These are phyloP conservation scores for Echinosphaeria canescens DNA, from an alignment of 2,329 filamentous ascomycete species.

Conservation along the genomic window DNA sequence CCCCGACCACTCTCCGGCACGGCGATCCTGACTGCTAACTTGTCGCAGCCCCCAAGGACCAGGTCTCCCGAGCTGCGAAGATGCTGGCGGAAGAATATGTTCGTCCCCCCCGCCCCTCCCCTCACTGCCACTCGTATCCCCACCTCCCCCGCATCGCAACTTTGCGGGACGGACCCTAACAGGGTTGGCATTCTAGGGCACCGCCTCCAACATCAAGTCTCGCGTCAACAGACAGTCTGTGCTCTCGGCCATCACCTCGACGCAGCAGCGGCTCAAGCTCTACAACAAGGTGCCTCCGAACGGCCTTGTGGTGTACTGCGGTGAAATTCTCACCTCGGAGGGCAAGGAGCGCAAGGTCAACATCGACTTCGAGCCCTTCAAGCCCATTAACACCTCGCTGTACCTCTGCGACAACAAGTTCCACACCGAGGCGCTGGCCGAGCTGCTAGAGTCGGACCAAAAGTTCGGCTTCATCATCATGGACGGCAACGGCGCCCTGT, in stretches of 20 bases:
- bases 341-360: conserved; percentile 99
- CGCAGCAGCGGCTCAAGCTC: conserved; percentile 95
- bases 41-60: conserved; percentile 73
- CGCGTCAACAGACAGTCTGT: conserved; percentile 98
- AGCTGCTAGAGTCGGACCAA: conserved; percentile 95
- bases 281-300: conserved; percentile 99
- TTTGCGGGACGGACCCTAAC: conserved; percentile 8
- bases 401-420: conserved; percentile 99
- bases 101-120: conserved; percentile 15
- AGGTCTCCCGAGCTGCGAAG: conserved; percentile 88
- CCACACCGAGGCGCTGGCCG: conserved; percentile 90
- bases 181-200: conserved; percentile 46
- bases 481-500: conserved; percentile 96
- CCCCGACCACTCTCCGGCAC: conserved; percentile 3
- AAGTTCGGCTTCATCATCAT: conserved; percentile 99
- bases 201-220: conserved; percentile 98
- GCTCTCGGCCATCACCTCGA: conserved; percentile 94
- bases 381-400: conserved; percentile 98
- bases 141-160: no score
- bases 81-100: conserved; percentile 99
- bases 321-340: conserved; percentile 98
- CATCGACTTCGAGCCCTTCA: conserved; percentile 99
- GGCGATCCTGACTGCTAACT: conserved; percentile 1
- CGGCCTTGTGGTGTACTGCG: conserved; percentile 94
- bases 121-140: conserved; percentile 4